phyloP scores from a whole-genome alignment of 805 yeast genomes.

The Suhomyces vadensis region DNA sequence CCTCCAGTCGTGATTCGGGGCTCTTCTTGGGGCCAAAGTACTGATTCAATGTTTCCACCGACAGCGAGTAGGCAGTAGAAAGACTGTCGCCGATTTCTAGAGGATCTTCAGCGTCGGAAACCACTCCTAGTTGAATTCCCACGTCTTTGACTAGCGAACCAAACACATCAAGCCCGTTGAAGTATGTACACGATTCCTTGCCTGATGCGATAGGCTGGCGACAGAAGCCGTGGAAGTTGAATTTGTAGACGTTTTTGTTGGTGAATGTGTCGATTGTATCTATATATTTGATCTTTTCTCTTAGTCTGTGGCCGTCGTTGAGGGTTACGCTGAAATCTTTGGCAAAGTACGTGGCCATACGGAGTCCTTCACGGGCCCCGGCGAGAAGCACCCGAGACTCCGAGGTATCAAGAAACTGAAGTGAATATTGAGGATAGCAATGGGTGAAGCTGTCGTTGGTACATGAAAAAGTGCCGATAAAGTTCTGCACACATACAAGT shows the following conservation, averaged over 20 bases:
- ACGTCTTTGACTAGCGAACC: slow-evolving; percentile 52
- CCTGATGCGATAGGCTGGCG: slow-evolving; percentile 29
- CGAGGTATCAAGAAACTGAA: slow-evolving; percentile 40
- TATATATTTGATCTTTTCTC: slow-evolving; percentile 2
- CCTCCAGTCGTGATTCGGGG: not conserved
- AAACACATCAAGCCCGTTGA: slow-evolving; percentile 49
- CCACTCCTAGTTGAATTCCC: slow-evolving; percentile 45
- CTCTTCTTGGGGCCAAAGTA: slow-evolving; percentile 2
- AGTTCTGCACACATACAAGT: slow-evolving; percentile 18
- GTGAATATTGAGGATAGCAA: slow-evolving; percentile 47
- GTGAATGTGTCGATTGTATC: slow-evolving; percentile 48
- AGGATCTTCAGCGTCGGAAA: slow-evolving; percentile 42
- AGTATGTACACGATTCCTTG: slow-evolving; percentile 28
- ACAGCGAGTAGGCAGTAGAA: slow-evolving; percentile 10
- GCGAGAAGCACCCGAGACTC: slow-evolving; percentile 33
- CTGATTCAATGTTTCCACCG: slow-evolving; percentile 2
- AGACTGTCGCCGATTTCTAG: slow-evolving; percentile 15
- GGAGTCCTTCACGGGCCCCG: slow-evolving; percentile 42
- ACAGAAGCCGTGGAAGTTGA: slow-evolving; percentile 53
- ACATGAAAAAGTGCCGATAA: slow-evolving; percentile 32
- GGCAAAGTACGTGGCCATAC: slow-evolving; percentile 46
- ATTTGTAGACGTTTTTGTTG: slow-evolving; percentile 39
- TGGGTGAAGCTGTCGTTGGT: slow-evolving; percentile 14
- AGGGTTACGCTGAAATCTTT: slow-evolving; percentile 34
- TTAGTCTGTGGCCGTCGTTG: slow-evolving; percentile 5